Percentiles rank a stretch among this genome's conserved stretches.
These are phyloP conservation scores for Parasarocladium wereldwijsianum DNA, from an alignment of 2,329 filamentous ascomycete genomes.

Conservation along the genomic window DNA sequence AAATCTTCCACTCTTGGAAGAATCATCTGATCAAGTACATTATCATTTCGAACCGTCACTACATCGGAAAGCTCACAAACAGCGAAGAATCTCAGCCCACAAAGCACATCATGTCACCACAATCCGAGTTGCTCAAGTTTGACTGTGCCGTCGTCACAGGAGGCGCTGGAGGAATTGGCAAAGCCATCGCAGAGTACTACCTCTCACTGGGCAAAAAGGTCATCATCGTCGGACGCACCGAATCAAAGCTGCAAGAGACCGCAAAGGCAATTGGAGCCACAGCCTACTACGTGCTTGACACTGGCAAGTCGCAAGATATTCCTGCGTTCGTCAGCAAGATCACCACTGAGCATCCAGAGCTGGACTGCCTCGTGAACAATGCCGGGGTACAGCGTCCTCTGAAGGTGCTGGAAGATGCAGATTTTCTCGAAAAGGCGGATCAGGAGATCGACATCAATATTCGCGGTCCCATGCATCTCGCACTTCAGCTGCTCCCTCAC, in stretches of 20 bases:
- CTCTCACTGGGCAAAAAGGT: slow-evolving; percentile 31
- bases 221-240: slow-evolving; percentile 37
- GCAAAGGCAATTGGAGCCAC: slow-evolving; percentile 26
- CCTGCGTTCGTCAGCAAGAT: slow-evolving; percentile 28
- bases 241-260: slow-evolving; percentile 32
- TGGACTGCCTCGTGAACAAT: slow-evolving; percentile 46
- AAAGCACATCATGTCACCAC: too few relatives aligned
- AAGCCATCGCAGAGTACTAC: slow-evolving; percentile 30
- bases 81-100: too few relatives aligned
- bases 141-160: slow-evolving; percentile 33
- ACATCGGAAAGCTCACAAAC: too few relatives aligned
- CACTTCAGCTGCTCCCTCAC: slow-evolving; percentile 31
- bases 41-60: too few relatives aligned
- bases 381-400: slow-evolving; percentile 42
- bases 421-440: slow-evolving; percentile 35
- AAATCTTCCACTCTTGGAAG: too few relatives aligned
- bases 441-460: slow-evolving; percentile 45
- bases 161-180: slow-evolving; percentile 36
- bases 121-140: too few relatives aligned
- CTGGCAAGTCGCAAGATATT: slow-evolving; percentile 26
- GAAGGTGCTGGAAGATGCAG: slow-evolving; percentile 21
- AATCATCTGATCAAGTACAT: too few relatives aligned
- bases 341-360: slow-evolving; percentile 27
- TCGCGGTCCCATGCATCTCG: slow-evolving; percentile 40
- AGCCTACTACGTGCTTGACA: slow-evolving; percentile 38